These are phyloP conservation scores for Croton laevigatus DNA, from an alignment of 441 rosid genomes.

Conservation along the genomic window DNA sequence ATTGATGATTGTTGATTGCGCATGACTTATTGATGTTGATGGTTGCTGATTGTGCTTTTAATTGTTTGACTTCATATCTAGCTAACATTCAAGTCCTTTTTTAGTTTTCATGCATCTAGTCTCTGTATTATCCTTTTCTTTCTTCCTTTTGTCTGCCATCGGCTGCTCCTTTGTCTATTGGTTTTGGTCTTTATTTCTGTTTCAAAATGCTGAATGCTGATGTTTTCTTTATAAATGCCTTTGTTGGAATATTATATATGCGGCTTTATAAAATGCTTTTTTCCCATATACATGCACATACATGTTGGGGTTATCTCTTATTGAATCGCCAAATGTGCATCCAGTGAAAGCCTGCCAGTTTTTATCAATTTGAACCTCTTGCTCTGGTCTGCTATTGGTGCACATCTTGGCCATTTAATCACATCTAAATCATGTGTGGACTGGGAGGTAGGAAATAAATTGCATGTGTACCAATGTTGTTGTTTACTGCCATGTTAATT, in stretches of 20 bases:
- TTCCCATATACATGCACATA: neutral
- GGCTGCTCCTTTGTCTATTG: neutral
- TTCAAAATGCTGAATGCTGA: neutral
- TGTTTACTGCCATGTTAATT: neutral
- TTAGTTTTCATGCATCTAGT: neutral
- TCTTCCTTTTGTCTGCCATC: neutral
- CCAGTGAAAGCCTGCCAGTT: neutral
- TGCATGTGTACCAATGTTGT: neutral
- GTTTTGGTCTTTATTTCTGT: neutral
- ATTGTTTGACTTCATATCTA: neutral
- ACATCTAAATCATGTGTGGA: too few relatives aligned
- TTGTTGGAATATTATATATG: neutral
- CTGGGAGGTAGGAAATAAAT: neutral
- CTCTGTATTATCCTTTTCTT: neutral
- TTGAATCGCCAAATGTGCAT: neutral
- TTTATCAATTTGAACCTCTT: neutral
- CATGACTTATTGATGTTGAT: slow-evolving; percentile 4
- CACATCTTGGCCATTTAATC: neutral
- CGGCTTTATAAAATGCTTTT: neutral
- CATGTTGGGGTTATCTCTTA: neutral
- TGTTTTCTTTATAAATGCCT: too few relatives aligned
- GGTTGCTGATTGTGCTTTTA: neutral
- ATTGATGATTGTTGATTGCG: too few relatives aligned
- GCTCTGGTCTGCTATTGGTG: neutral
- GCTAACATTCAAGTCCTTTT: neutral